These are phyloP conservation scores for Solanum hybrid DNA, from an alignment of 305 asterid species.

Conservation along the genomic window DNA sequence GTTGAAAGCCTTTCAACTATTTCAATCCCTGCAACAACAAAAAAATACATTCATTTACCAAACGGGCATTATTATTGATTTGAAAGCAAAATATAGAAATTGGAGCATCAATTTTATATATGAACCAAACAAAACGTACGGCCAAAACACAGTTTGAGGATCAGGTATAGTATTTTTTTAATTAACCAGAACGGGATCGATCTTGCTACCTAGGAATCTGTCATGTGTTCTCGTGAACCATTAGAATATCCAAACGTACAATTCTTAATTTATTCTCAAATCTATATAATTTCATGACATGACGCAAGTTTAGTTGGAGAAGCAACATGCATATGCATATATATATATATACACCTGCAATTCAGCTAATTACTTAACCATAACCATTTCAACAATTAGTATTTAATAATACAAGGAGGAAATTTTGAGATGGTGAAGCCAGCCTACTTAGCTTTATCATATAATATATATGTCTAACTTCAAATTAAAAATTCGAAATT, in stretches of 20 bases:
- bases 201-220: not conserved
- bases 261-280: no score
- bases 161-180: not conserved
- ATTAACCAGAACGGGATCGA: not conserved
- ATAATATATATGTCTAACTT: no score
- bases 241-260: no score
- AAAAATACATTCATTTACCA: not conserved
- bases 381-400: not conserved
- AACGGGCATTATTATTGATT: no score
- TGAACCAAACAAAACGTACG: no score
- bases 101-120: no score
- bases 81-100: no score
- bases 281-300: no score
- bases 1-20: slow-evolving; percentile 63
- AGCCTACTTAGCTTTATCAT: not conserved
- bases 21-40: slow-evolving; percentile 40
- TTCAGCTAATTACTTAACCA: not conserved
- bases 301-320: no score
- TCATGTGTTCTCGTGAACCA: not conserved
- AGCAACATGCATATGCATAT: no score
- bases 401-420: not conserved
- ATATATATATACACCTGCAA: no score
- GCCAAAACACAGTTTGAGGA: not conserved
- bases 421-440: not conserved
- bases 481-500: not conserved